Evolutionary conservation across 768 basidiomycete species (phyloP), one percentile per base, ranked within the genome.

Genomic region (Hericium rajendrae): DNA sequence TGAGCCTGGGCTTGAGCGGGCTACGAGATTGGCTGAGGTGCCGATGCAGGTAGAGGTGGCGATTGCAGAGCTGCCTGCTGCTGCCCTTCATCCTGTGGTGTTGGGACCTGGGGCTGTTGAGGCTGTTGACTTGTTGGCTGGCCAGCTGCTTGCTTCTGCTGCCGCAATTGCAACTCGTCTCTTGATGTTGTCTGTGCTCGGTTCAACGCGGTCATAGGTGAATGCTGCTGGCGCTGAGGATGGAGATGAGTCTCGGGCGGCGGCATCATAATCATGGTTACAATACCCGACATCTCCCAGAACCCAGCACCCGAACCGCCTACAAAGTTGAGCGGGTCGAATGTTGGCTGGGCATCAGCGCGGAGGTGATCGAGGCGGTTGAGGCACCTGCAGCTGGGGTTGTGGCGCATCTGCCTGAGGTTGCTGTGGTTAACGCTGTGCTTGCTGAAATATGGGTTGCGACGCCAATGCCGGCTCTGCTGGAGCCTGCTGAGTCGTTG

Each of bases 1-100:
- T 88, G 90, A 24, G 69, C 59, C 54, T 73, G 77, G 53, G 73
- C 67, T 63, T 76, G 77, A 37, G 64, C 65, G 70, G 2, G 68
- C 66, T 22, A 65, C 57, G 57, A 66, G 68, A 60, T n/a, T n/a
- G n/a, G n/a, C n/a, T n/a, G 6, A 10, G 43, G 9, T n/a, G 43
- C 43, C 11, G 43, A 1, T 18, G 41, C 6, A 0, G 41, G 43
- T 20, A 18, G 6, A 11, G 43, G n/a, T 6, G 0, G 32, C 1
- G 6, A 32, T 32, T 32, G 32, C 32, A 8, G 32, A 32, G 32
- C 32, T 32, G 32, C 8, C 9, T 32, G 32, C 9, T 9, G 32
- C 32, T 9, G 32, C 8, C 32, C 32, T 32, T 32, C 32, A 32
- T 32, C 5, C 32, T 9, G 32, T 32, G 16, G 6, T n/a, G 2